These are phyloP conservation scores for Plenodomus lindquistii DNA, from an alignment of 2,329 filamentous ascomycete genomes.

Conservation along the genomic window DNA sequence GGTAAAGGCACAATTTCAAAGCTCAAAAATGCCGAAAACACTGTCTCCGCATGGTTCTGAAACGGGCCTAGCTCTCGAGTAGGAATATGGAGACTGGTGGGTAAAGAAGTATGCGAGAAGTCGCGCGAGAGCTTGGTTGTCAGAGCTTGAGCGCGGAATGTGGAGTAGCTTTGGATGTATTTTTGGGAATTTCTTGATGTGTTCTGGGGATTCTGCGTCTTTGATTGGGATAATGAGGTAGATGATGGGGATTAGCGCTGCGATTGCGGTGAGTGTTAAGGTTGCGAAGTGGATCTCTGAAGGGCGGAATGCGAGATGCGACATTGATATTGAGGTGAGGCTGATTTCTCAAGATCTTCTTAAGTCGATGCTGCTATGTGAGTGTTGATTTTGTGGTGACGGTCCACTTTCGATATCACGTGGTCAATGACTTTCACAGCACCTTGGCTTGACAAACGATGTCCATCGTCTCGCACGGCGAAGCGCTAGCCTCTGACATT, in stretches of 20 bases:
- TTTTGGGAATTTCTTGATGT: constrained; percentile 24
- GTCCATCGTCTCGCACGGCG: too few species aligned
- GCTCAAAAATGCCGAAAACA: too few species aligned
- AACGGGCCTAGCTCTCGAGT: too few species aligned
- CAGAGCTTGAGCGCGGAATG: constrained; percentile 46
- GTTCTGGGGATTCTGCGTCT: constrained; percentile 25
- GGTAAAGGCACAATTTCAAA: too few species aligned
- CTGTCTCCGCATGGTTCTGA: too few species aligned
- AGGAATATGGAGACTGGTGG: too few species aligned
- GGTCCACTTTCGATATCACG: too few species aligned
- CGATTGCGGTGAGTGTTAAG: constrained; percentile 19
- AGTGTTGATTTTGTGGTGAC: too few species aligned
- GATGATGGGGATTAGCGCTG: constrained; percentile 12
- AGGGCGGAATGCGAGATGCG: neutral
- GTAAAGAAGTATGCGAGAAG: constrained; percentile 48
- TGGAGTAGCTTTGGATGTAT: constrained; percentile 47
- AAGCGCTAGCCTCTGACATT: too few species aligned
- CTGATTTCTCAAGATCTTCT: neutral
- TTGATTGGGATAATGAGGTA: neutral
- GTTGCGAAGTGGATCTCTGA: constrained; percentile 25
- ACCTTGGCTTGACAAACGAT: too few species aligned
- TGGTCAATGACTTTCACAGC: too few species aligned
- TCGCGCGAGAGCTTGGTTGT: constrained; percentile 39
- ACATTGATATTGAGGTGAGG: neutral
- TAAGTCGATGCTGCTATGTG: too few species aligned